Conservation (phyloP, 192 early-diverging fungal genomes). For the Coemansia reversa region DNA sequence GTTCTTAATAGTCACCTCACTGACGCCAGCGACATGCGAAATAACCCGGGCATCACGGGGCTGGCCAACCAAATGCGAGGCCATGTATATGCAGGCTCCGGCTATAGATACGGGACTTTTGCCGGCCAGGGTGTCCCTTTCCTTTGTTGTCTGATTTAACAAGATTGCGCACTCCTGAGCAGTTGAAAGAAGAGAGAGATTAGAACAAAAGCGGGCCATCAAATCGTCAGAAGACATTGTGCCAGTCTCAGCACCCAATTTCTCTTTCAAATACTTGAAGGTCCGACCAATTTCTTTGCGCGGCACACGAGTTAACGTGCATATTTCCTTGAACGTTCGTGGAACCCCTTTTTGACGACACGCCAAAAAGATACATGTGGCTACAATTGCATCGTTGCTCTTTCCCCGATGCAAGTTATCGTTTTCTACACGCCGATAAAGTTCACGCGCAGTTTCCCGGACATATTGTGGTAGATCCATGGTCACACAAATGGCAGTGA, state of each 20-base stretch:
- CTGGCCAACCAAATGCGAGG: conserved; percentile 66
- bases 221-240: conserved; percentile 71
- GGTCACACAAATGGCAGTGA: conserved; percentile 73
- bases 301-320: conserved; percentile 81
- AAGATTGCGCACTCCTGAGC: conserved; percentile 72
- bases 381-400: conserved; percentile 77
- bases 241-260: conserved; percentile 58
- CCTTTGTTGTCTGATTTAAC: conserved; percentile 68
- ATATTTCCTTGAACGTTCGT: conserved; percentile 94
- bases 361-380: conserved; percentile 91
- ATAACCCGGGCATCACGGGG: conserved; percentile 74
- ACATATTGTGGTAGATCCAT: conserved; percentile 77
- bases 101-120: conserved; percentile 91
- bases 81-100: conserved; percentile 89
- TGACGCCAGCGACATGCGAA: conserved; percentile 82
- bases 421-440: conserved; percentile 84
- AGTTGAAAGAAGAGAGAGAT: conserved; percentile 64
- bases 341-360: conserved; percentile 80
- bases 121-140: conserved; percentile 83
- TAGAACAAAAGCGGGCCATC: conserved; percentile 80
- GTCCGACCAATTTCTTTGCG: conserved; percentile 93
- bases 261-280: conserved; percentile 55
- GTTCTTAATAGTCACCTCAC: conserved; percentile 91
- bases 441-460: conserved; percentile 77
- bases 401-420: conserved; percentile 81